A percentile compares a stretch with the other conserved stretches of the same genome.
phyloP scores from a whole-genome alignment of 108 stramenopile genomes.

The Nitzschia putrida region DNA sequence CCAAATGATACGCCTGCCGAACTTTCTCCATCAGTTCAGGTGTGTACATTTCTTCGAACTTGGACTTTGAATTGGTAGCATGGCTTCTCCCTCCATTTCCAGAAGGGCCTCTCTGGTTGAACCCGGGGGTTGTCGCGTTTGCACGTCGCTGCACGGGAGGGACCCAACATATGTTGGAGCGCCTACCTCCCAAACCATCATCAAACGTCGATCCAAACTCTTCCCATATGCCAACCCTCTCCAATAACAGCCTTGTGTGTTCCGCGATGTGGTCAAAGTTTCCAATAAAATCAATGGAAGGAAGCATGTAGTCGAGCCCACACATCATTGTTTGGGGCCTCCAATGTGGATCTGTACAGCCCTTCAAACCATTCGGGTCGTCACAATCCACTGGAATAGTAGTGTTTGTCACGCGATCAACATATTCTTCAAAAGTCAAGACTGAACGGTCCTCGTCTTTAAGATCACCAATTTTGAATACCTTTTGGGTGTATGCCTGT shows the following conservation, averaged over 20 bases:
- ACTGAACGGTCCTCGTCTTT: constrained; percentile 10
- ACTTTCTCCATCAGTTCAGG: constrained; percentile 14
- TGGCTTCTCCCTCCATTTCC: background rate
- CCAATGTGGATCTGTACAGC: constrained; percentile 61
- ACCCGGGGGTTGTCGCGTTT: background rate
- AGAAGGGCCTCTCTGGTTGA: constrained; percentile 18
- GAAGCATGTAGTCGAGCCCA: constrained; percentile 43
- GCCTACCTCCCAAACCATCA: background rate
- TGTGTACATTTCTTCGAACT: constrained; percentile 11
- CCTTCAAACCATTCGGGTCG: constrained; percentile 25
- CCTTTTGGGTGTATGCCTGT: constrained; percentile 7
- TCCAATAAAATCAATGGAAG: constrained; percentile 54
- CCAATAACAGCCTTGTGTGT: constrained; percentile 44
- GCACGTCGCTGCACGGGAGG: background rate
- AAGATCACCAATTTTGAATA: constrained; percentile 3
- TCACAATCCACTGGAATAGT: background rate
- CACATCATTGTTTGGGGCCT: constrained; percentile 48
- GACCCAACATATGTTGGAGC: background rate
- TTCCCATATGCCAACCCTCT: constrained; percentile 55
- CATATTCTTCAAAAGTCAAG: constrained; percentile 48
- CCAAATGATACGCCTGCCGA: constrained; percentile 11
- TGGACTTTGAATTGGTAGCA: background rate
- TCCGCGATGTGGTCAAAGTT: constrained; percentile 40
- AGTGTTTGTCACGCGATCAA: constrained; percentile 11
- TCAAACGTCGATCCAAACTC: constrained; percentile 37